Percentiles rank a stretch among this genome's conserved stretches.
phyloP scores from a whole-genome alignment of 2,329 filamentous ascomycete species.

The Ophiosphaerella herpotricha region DNA sequence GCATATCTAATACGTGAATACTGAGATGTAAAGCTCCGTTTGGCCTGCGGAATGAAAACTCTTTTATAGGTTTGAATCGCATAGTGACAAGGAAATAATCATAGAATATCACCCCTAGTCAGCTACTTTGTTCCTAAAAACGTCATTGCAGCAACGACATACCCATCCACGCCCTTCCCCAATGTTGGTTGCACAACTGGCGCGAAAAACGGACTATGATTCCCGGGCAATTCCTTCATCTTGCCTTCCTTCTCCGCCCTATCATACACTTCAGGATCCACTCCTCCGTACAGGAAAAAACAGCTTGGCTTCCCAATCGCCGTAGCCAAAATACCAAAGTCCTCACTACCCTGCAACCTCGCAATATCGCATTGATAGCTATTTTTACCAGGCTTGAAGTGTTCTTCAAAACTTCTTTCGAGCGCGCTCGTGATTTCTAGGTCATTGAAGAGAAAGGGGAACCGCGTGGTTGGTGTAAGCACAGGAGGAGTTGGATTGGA shows the following conservation, averaged over 20 bases:
- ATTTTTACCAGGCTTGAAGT: slow-evolving; percentile 47
- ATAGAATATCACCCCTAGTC: no score
- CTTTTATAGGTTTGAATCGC: no score
- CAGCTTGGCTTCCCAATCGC: slow-evolving; percentile 55
- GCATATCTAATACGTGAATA: no score
- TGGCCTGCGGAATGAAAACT: no score
- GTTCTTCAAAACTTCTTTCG: slow-evolving; percentile 50
- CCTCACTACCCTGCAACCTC: slow-evolving; percentile 58
- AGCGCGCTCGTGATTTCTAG: slow-evolving; percentile 49
- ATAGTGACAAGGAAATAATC: no score
- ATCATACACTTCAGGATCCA: slow-evolving; percentile 57
- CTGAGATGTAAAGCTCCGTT: no score
- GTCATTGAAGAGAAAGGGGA: slow-evolving; percentile 61
- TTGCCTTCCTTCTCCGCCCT: slow-evolving; percentile 52
- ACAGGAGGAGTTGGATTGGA: slow-evolving; percentile 51
- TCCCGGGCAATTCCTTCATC: slow-evolving; percentile 59
- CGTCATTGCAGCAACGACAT: slow-evolving; percentile 57
- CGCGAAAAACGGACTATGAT: slow-evolving; percentile 64
- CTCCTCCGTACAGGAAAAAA: slow-evolving; percentile 63
- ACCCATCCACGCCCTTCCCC: slow-evolving; percentile 55
- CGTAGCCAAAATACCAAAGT: slow-evolving; percentile 62
- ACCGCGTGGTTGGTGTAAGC: slow-evolving; percentile 46
- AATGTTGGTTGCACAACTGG: slow-evolving; percentile 65
- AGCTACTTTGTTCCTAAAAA: slow-evolving; percentile 39
- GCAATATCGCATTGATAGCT: slow-evolving; percentile 48